Evolutionary conservation across 2,329 filamentous ascomycete genomes (phyloP), one percentile per base, ranked within the genome.

Genomic region (Spiromastix sp.): DNA sequence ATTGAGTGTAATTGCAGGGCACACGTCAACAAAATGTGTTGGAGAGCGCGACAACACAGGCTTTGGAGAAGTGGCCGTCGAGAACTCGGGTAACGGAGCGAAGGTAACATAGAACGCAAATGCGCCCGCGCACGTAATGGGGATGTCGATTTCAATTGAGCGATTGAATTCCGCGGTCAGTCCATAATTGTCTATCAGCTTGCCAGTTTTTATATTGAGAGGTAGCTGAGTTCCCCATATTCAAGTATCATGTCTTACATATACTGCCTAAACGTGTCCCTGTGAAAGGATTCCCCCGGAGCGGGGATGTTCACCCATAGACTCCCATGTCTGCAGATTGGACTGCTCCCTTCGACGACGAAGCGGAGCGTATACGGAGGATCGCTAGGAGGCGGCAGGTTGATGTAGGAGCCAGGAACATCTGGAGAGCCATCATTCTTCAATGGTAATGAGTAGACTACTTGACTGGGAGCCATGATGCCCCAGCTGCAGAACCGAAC

Each of bases 71-170:
- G 66, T 51, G 22, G 68, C 57, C n/a, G 25, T 10, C 9, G 81
- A 74, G 54, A 87, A 82, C 27, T 81, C 71, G 7, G 91, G 91
- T 11, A 96, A 74, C 44, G 87, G 84, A 30, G 81, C 80, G 59
- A 91, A 96, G 42, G 86, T 93, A 37, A 82, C 85, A 63, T 95
- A 95, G 65, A 91, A 98, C 45, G 85, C 81, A 61, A 91, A 98
- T 18, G 89, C 83, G 48, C 93, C 89, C 29, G 91, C 77, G 41
- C 75, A 68, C 58, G 81, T 68, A 48, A 98, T 81, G 11, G 85
- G 83, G 13, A 98, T 73, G 42, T 93, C 87, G 48, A 98, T 87
- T 58, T 93, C 77, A 53, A 93, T 81, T 36, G 79, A 83, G 55
- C 82, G 79, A 57, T 93, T 93, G 74, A 98, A 98, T 64, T 93